A percentile compares a stretch with the other conserved stretches of the same genome.
phyloP scores from a whole-genome alignment of 1,284 basidiomycete genomes.

The Takashimella koratensis region DNA sequence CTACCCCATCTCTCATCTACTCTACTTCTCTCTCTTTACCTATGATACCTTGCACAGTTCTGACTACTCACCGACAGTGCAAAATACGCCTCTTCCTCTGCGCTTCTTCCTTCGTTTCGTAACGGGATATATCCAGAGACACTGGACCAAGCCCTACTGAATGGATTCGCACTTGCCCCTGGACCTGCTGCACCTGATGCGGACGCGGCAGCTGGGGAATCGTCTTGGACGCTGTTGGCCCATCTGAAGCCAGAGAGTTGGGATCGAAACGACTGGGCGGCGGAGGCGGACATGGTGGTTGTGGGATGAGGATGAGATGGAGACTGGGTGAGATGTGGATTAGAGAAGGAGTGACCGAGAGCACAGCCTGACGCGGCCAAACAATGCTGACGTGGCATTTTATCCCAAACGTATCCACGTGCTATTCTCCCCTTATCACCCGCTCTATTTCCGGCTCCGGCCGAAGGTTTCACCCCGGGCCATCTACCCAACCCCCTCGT shows the following conservation, averaged over 20 bases:
- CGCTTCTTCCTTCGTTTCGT: constrained; percentile 72
- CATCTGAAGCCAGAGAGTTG: constrained; percentile 67
- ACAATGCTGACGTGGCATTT: neutral
- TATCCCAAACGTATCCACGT: neutral
- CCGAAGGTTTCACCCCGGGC: neutral
- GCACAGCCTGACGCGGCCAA: too few species aligned
- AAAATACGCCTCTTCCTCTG: constrained; percentile 96
- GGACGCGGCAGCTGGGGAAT: constrained; percentile 56
- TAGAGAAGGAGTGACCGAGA: neutral
- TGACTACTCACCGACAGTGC: constrained; percentile 71
- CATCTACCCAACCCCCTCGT: neutral
- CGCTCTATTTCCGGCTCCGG: neutral
- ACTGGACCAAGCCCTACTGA: constrained; percentile 54
- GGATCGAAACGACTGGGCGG: constrained; percentile 42
- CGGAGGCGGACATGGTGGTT: constrained; percentile 23
- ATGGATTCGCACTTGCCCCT: constrained; percentile 57
- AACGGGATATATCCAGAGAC: constrained; percentile 78
- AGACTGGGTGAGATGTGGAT: neutral
- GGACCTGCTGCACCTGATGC: constrained; percentile 32
- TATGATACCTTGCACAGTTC: too few species aligned
- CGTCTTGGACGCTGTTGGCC: constrained; percentile 70
- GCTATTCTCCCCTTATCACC: too few species aligned
- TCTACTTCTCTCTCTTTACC: too few species aligned
- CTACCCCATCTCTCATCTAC: constrained; percentile 6
- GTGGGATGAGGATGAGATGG: neutral